phyloP scores from a whole-genome alignment of 2,329 filamentous ascomycete genomes.

The Claviceps paspali region DNA sequence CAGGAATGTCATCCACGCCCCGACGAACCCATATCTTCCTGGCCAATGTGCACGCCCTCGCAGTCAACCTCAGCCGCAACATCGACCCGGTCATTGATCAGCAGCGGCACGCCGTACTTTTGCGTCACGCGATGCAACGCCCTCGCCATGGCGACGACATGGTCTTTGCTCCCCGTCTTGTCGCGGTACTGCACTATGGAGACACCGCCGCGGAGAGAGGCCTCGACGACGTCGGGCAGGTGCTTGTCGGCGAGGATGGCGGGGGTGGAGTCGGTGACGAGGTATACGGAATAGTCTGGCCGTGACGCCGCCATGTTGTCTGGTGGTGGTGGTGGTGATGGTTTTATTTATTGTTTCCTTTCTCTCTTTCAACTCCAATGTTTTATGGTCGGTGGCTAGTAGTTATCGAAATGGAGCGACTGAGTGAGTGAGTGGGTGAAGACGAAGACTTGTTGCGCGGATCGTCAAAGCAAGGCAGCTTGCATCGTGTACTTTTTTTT shows the following conservation, averaged over 20 bases:
- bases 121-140: slow-evolving; percentile 57
- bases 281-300: slow-evolving; percentile 69
- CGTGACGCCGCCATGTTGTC: neutral
- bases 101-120: slow-evolving; percentile 54
- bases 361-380: no score
- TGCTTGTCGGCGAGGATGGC: slow-evolving; percentile 60
- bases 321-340: neutral
- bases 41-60: slow-evolving; percentile 87
- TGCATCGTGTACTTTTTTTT: no score
- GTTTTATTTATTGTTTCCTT: neutral
- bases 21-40: slow-evolving; percentile 77
- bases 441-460: no score
- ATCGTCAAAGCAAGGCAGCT: no score
- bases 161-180: slow-evolving; percentile 62
- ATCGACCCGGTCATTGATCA: slow-evolving; percentile 89
- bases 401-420: no score
- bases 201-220: slow-evolving; percentile 63
- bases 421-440: no score
- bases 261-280: slow-evolving; percentile 87
- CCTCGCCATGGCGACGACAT: slow-evolving; percentile 54
- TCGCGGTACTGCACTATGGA: slow-evolving; percentile 84
- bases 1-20: no score
- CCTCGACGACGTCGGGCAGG: slow-evolving; percentile 58
- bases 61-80: slow-evolving; percentile 73
- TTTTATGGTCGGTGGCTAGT: no score